phyloP scores from a whole-genome alignment of 192 early-diverging fungal genomes.

The Backusella tuberculispora region DNA sequence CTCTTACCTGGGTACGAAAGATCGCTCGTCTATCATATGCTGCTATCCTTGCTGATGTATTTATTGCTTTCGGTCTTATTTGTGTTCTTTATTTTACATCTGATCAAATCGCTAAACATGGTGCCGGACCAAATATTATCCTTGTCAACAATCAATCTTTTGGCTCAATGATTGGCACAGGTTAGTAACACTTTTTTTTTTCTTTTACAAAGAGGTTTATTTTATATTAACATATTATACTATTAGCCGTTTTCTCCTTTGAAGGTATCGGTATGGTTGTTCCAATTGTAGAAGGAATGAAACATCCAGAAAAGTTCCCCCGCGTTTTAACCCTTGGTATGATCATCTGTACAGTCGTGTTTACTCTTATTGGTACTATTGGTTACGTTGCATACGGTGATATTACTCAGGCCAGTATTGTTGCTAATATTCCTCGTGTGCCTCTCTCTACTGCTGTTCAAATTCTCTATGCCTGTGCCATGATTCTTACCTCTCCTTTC shows the following conservation, averaged over 20 bases:
- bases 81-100: conserved; percentile 64
- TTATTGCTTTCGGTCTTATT: conserved; percentile 71
- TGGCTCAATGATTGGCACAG: conserved; percentile 71
- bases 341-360: conserved; percentile 66
- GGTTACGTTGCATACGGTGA: conserved; percentile 79
- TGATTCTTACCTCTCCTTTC: conserved; percentile 66
- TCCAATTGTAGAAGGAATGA: conserved; percentile 78
- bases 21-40: conserved; percentile 57
- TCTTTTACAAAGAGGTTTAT: no score
- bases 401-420: conserved; percentile 74
- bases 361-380: conserved; percentile 70
- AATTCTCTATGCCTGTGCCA: conserved; percentile 81
- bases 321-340: conserved; percentile 68
- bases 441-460: conserved; percentile 63
- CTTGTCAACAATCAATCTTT: conserved; percentile 64
- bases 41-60: conserved; percentile 73
- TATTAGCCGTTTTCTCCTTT: conserved; percentile 49
- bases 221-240: no score
- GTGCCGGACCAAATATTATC: conserved; percentile 54
- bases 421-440: conserved; percentile 72
- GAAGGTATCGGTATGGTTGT: conserved; percentile 51
- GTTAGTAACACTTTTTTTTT: no score
- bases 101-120: conserved; percentile 49
- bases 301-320: conserved; percentile 76
- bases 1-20: conserved; percentile 67